These are phyloP conservation scores for Catenaria anguillulae DNA, from an alignment of 371 early-diverging fungal genomes.

Conservation along the genomic window DNA sequence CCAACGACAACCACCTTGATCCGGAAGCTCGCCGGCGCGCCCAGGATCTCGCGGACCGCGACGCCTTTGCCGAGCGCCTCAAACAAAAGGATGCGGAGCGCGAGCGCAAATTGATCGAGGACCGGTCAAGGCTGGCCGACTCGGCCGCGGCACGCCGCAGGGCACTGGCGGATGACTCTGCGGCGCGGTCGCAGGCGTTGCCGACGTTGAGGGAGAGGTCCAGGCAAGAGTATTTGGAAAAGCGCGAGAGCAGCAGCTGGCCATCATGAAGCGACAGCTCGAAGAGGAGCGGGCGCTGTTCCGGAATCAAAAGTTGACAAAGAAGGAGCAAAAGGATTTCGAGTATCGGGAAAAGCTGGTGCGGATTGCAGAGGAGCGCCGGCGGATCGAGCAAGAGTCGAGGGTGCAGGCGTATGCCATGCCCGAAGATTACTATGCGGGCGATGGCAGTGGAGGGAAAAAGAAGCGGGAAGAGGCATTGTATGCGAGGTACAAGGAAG, in stretches of 20 bases:
- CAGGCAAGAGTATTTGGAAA: constrained; percentile 75
- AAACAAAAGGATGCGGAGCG: constrained; percentile 65
- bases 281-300: constrained; percentile 80
- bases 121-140: constrained; percentile 15
- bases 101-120: constrained; percentile 62
- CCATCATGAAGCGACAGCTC: constrained; percentile 56
- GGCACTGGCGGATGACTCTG: too few species aligned
- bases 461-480: constrained; percentile 78
- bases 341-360: constrained; percentile 72
- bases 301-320: constrained; percentile 52
- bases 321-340: constrained; percentile 52
- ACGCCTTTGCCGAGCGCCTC: constrained; percentile 73
- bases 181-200: constrained; percentile 37
- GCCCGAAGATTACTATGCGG: constrained; percentile 86
- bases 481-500: constrained; percentile 70
- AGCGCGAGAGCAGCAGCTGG: constrained; percentile 71
- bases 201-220: constrained; percentile 59
- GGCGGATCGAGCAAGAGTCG: constrained; percentile 46
- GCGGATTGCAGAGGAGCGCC: constrained; percentile 65
- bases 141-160: constrained; percentile 52
- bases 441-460: constrained; percentile 84
- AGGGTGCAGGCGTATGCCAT: constrained; percentile 72
- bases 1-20: constrained; percentile 11
- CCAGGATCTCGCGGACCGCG: constrained; percentile 55
- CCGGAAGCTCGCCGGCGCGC: constrained; percentile 35